Conservation (phyloP, 441 rosid species). For the Pelargonium cotyledonis region DNA sequence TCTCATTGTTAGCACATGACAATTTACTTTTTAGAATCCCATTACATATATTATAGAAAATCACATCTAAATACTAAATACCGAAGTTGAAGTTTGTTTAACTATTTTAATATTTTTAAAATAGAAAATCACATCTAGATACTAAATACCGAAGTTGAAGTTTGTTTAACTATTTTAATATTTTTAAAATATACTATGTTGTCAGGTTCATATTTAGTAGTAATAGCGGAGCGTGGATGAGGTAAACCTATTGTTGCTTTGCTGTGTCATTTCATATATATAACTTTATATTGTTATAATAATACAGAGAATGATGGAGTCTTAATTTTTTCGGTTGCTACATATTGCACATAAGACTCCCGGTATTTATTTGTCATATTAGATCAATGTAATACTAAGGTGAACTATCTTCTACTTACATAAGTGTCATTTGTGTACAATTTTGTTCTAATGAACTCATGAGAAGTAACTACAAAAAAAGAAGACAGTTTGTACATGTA, state of each 20-base stretch:
- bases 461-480: too few relatives aligned
- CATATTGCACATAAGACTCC: constrained; percentile 50
- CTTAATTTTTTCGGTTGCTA: constrained; percentile 46
- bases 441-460: not conserved
- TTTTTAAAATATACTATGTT: constrained; percentile 9
- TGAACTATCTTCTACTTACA: constrained; percentile 19
- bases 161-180: constrained; percentile 6
- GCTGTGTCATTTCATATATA: not conserved
- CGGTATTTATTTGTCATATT: constrained; percentile 86
- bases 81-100: constrained; percentile 5
- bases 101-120: not conserved
- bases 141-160: not conserved
- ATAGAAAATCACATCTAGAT: too few relatives aligned
- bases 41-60: too few relatives aligned
- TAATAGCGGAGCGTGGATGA: constrained; percentile 68
- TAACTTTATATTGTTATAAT: constrained; percentile 8
- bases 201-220: constrained; percentile 81
- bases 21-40: too few relatives aligned
- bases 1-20: too few relatives aligned
- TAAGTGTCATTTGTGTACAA: not conserved
- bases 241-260: constrained; percentile 32
- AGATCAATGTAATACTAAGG: constrained; percentile 84
- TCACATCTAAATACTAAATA: not conserved
- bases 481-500: too few relatives aligned
- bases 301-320: constrained; percentile 54